Evolutionary conservation across 352 stramenopile genomes (phyloP).

Genomic region (Pythium aphanidermatum): DNA sequence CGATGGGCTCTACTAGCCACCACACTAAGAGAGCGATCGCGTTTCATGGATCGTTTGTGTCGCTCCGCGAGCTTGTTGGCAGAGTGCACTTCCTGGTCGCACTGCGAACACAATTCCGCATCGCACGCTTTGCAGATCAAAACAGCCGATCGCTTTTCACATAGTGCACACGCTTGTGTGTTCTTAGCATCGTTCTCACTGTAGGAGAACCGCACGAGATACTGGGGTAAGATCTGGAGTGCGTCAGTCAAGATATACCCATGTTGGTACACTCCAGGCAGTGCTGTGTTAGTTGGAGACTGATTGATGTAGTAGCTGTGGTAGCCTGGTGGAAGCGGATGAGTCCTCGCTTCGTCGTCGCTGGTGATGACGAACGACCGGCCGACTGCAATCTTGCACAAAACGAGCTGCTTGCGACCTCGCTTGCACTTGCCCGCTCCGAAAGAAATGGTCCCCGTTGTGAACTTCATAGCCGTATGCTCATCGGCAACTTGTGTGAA

Average conservation of each 20-base stretch:
- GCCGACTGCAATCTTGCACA: slow-evolving; percentile 73
- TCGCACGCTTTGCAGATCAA: slow-evolving; percentile 60
- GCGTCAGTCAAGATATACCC: slow-evolving; percentile 70
- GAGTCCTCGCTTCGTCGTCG: slow-evolving; percentile 36
- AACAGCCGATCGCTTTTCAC: slow-evolving; percentile 43
- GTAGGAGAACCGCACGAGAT: slow-evolving; percentile 58
- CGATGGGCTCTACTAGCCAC: slow-evolving; percentile 23
- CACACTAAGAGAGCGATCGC: not conserved
- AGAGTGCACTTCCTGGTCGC: slow-evolving; percentile 67
- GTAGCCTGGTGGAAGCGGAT: slow-evolving; percentile 44
- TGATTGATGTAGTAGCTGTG: slow-evolving; percentile 63
- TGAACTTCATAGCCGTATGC: slow-evolving; percentile 58
- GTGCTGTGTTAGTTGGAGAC: not conserved
- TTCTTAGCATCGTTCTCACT: slow-evolving; percentile 25
- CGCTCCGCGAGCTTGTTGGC: slow-evolving; percentile 77
- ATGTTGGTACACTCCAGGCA: slow-evolving; percentile 25
- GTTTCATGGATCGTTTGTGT: slow-evolving; percentile 47
- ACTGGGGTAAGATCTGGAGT: slow-evolving; percentile 61
- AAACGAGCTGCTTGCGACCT: slow-evolving; percentile 46
- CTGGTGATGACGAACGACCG: slow-evolving; percentile 39
- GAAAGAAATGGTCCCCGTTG: slow-evolving; percentile 48
- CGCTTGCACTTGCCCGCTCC: slow-evolving; percentile 11
- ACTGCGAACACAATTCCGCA: slow-evolving; percentile 53
- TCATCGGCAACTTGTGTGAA: slow-evolving; percentile 41
- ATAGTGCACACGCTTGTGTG: slow-evolving; percentile 41